These are phyloP conservation scores for Euphrasia confusa DNA, from an alignment of 257 asterid species.

Conservation along the genomic window DNA sequence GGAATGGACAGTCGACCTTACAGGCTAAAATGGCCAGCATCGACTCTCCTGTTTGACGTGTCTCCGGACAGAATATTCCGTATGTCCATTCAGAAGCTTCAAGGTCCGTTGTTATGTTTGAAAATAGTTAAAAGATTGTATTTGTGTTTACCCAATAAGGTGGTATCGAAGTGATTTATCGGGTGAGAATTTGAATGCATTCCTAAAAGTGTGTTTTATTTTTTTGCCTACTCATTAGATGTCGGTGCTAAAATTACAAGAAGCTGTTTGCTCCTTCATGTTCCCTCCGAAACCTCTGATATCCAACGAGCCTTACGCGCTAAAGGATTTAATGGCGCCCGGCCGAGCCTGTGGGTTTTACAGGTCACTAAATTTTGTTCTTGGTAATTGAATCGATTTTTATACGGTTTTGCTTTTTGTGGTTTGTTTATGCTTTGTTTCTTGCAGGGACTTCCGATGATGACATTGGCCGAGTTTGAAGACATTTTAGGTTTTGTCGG, in stretches of 20 bases:
- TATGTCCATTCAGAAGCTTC: background rate
- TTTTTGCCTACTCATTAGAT: background rate
- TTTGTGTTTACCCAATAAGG: background rate
- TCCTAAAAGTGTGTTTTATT: background rate
- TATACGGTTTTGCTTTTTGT: background rate
- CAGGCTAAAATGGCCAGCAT: conserved; percentile 2
- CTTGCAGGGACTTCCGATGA: conserved; percentile 1
- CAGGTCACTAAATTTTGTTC: background rate
- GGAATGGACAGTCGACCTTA: conserved; percentile 7
- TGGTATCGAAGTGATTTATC: background rate
- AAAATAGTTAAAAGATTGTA: background rate
- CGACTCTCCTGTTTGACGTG: background rate
- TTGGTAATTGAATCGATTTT: background rate
- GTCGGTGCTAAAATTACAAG: conserved; percentile 1
- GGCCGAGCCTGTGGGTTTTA: background rate
- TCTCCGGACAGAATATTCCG: background rate
- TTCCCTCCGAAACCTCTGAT: background rate
- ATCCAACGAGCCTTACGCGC: background rate
- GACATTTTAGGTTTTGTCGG: background rate
- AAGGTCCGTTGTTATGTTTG: background rate
- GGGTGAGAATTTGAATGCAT: background rate
- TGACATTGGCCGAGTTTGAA: background rate
- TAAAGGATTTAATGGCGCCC: conserved; percentile 6
- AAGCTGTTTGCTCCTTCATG: background rate
- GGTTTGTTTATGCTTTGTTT: background rate